A percentile compares a stretch with the other conserved stretches of the same genome.
These are phyloP conservation scores for Diaporthe vexans DNA, from an alignment of 2,329 filamentous ascomycete species.

Conservation along the genomic window DNA sequence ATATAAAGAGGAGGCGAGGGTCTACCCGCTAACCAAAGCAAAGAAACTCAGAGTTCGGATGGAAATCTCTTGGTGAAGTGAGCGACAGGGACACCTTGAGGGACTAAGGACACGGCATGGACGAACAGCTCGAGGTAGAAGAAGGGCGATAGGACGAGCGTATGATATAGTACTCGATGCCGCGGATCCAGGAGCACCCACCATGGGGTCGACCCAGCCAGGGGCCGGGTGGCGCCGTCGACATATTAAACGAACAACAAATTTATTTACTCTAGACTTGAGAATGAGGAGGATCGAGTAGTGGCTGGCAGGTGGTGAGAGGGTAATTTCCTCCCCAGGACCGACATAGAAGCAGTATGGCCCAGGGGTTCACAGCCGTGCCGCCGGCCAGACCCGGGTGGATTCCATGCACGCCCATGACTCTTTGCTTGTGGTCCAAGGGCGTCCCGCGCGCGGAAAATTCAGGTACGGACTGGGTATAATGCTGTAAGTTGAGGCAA, in stretches of 20 bases:
- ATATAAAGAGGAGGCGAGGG: background rate
- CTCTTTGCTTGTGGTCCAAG: constrained; percentile 1
- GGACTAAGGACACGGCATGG: background rate
- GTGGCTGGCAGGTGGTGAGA: constrained; percentile 12
- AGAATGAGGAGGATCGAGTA: background rate
- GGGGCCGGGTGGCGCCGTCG: constrained; percentile 17
- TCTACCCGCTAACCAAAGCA: constrained; percentile 27
- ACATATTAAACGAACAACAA: constrained; percentile 3
- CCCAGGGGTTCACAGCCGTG: constrained; percentile 7
- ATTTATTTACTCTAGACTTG: background rate
- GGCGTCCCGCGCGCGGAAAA: background rate
- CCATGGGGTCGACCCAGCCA: background rate
- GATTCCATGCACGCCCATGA: constrained; percentile 18
- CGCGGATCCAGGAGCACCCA: background rate
- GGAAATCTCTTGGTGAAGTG: background rate
- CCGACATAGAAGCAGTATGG: background rate
- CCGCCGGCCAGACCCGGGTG: constrained; percentile 8
- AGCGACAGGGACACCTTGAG: constrained; percentile 11
- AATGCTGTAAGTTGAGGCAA: background rate
- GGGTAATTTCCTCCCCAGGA: constrained; percentile 19
- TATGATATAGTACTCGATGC: background rate
- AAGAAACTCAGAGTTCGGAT: constrained; percentile 1
- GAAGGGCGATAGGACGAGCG: background rate
- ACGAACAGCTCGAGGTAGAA: background rate
- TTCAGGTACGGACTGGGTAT: background rate